These are phyloP conservation scores for Diaporthe citri DNA, from an alignment of 2,329 filamentous ascomycete genomes.

Conservation along the genomic window DNA sequence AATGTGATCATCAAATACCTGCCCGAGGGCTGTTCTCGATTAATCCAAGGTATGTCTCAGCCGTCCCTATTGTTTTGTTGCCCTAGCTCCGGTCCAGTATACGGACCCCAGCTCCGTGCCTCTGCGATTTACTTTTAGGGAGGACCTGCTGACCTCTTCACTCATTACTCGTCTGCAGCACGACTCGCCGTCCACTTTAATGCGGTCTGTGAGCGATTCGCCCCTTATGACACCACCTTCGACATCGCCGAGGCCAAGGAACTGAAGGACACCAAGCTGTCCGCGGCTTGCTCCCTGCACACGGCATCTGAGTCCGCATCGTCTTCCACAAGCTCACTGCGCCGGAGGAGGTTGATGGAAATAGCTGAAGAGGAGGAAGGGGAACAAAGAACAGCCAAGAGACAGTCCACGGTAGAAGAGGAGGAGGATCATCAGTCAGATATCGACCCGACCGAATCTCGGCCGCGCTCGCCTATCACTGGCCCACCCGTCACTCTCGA, in stretches of 20 bases:
- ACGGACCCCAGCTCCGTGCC: neutral
- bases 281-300: slow-evolving; percentile 89
- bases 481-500: slow-evolving; percentile 62
- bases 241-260: slow-evolving; percentile 81
- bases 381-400: slow-evolving; percentile 67
- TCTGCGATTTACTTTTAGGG: slow-evolving; percentile 29
- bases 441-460: slow-evolving; percentile 45
- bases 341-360: slow-evolving; percentile 84
- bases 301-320: slow-evolving; percentile 88
- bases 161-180: slow-evolving; percentile 63
- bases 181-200: slow-evolving; percentile 83
- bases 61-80: slow-evolving; percentile 27
- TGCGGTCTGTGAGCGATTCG: slow-evolving; percentile 77
- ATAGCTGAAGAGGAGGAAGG: slow-evolving; percentile 96
- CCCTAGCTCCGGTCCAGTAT: neutral
- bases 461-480: slow-evolving; percentile 50
- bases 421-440: slow-evolving; percentile 54
- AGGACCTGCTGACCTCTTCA: slow-evolving; percentile 46
- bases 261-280: slow-evolving; percentile 88
- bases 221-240: slow-evolving; percentile 88
- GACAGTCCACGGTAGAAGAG: slow-evolving; percentile 67
- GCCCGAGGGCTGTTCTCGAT: slow-evolving; percentile 88
- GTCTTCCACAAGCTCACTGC: slow-evolving; percentile 85
- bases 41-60: slow-evolving; percentile 83
- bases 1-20: slow-evolving; percentile 95